Percentiles rank a stretch among this genome's conserved stretches.
These are phyloP conservation scores for Phytophthora sp. DNA, from an alignment of 352 stramenopile genomes.

Conservation along the genomic window DNA sequence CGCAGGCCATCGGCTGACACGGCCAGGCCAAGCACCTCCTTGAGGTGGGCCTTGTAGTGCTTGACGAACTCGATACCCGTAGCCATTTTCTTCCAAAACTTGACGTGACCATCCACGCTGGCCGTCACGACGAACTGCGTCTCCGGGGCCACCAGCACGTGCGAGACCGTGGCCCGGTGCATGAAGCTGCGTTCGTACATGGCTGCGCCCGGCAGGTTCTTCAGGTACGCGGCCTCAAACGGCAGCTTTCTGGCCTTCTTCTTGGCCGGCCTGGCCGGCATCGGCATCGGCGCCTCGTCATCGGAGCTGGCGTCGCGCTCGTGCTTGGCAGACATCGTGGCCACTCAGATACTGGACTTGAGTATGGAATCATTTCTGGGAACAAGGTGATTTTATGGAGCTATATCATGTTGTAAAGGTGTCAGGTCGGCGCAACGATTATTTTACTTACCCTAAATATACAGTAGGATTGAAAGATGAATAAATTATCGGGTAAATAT, in stretches of 20 bases:
- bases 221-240: conserved; percentile 79
- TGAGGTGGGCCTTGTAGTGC: conserved; percentile 97
- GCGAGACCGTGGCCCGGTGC: conserved; percentile 95
- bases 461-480: no score
- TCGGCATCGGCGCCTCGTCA: conserved; percentile 67
- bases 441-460: no score
- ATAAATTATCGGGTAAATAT: no score
- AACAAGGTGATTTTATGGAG: neutral
- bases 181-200: conserved; percentile 98
- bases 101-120: conserved; percentile 96
- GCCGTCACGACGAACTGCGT: conserved; percentile 98
- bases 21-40: conserved; percentile 83
- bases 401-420: neutral
- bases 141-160: conserved; percentile 87
- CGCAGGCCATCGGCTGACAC: conserved; percentile 87
- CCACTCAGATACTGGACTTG: neutral
- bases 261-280: conserved; percentile 45
- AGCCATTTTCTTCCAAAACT: conserved; percentile 99
- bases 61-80: conserved; percentile 99
- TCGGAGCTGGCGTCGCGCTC: conserved; percentile 32
- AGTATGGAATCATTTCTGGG: neutral
- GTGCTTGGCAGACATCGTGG: conserved; percentile 26
- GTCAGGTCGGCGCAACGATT: no score
- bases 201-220: conserved; percentile 84
- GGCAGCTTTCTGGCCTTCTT: conserved; percentile 54